Evolutionary conservation across 2,329 filamentous ascomycete species (phyloP).

Genomic region (Calonectria hawksworthii): DNA sequence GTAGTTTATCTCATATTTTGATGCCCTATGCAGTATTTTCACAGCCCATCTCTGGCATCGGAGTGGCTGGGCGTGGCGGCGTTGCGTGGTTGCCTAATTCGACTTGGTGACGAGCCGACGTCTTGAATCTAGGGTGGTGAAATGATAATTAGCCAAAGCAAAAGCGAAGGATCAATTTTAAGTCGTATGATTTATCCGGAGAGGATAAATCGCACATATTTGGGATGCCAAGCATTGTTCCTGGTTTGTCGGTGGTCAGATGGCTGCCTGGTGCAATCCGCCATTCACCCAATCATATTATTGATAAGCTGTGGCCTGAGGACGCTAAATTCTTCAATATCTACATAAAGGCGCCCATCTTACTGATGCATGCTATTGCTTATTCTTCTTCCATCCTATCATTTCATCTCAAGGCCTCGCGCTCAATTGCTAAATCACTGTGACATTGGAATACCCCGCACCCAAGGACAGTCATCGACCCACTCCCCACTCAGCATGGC

Average conservation of each 20-base stretch:
- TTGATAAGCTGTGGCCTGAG: background rate
- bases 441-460: background rate
- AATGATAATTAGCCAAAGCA: background rate
- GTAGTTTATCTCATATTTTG: background rate
- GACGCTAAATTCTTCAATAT: background rate
- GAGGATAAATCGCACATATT: background rate
- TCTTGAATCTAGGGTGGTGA: background rate
- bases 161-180: background rate
- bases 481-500: constrained; percentile 39
- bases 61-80: background rate
- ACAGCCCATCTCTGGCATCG: background rate
- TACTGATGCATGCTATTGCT: background rate
- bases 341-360: background rate
- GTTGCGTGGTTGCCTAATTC: background rate
- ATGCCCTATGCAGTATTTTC: background rate
- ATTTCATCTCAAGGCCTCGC: background rate
- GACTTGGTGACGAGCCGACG: background rate
- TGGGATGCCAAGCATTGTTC: background rate
- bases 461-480: background rate
- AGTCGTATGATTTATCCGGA: background rate
- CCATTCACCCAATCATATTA: background rate
- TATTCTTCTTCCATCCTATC: background rate
- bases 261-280: background rate
- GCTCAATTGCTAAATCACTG: background rate
- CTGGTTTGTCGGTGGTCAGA: background rate